Conservation (phyloP, 768 basidiomycete species). For the Sistotremastrum niveocremeum region DNA sequence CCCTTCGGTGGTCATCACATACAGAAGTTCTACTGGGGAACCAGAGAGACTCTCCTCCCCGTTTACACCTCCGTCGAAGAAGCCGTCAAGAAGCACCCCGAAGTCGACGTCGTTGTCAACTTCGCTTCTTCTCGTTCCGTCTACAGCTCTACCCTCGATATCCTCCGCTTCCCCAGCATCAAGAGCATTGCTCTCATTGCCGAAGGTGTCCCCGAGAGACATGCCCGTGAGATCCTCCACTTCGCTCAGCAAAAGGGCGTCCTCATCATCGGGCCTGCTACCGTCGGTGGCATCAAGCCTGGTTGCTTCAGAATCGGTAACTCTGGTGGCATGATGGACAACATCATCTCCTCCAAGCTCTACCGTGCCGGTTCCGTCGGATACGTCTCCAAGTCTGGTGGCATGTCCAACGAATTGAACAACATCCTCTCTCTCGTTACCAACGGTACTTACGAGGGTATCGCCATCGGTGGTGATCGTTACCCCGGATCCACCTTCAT, state of each 20-base stretch:
- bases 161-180: constrained; percentile 52
- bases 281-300: constrained; percentile 98
- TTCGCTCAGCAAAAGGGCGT: constrained; percentile 75
- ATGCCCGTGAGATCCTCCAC: constrained; percentile 92
- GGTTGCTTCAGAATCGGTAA: constrained; percentile 99
- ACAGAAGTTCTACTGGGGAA: constrained; percentile 99
- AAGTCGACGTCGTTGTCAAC: constrained; percentile 97
- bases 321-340: constrained; percentile 99
- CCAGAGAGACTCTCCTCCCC: constrained; percentile 94
- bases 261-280: constrained; percentile 92
- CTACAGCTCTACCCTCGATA: constrained; percentile 89
- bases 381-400: constrained; percentile 98
- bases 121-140: constrained; percentile 91
- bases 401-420: constrained; percentile 99
- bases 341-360: constrained; percentile 96
- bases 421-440: constrained; percentile 94
- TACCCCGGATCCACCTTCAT: constrained; percentile 99
- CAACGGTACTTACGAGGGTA: constrained; percentile 99
- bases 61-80: constrained; percentile 90
- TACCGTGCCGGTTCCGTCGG: constrained; percentile 96
- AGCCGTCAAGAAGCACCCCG: constrained; percentile 87
- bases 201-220: constrained; percentile 97
- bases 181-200: constrained; percentile 85
- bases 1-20: constrained; percentile 99
- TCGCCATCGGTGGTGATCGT: constrained; percentile 98